These are phyloP conservation scores for Arctostaphylos glauca DNA, from an alignment of 148 eudicot genomes.

Conservation along the genomic window DNA sequence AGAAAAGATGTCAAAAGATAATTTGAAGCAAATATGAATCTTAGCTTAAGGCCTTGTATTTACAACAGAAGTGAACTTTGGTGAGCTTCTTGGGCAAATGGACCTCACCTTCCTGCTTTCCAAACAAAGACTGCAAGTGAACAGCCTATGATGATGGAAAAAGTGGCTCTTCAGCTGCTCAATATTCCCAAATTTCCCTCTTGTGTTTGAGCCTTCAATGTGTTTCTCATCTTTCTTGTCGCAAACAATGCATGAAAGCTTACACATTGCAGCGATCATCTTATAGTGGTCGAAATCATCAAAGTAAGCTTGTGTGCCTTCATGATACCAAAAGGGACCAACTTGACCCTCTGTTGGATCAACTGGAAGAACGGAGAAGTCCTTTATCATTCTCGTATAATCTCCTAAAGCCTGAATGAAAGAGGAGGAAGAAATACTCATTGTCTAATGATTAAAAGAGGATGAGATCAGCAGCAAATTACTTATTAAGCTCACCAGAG, in stretches of 20 bases:
- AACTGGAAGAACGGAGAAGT: conserved; percentile 57
- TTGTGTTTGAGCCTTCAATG: conserved; percentile 38
- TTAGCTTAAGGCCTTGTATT: background rate
- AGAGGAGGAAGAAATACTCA: background rate
- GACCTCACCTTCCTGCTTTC: conserved; percentile 75
- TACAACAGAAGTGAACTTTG: background rate
- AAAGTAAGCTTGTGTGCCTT: conserved; percentile 72
- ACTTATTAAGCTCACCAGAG: background rate
- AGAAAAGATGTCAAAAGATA: background rate
- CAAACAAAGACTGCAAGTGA: conserved; percentile 81
- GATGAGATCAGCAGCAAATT: background rate
- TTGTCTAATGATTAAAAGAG: too few species aligned
- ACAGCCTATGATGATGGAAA: conserved; percentile 52
- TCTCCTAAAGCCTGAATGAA: conserved; percentile 73
- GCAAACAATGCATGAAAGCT: conserved; percentile 73
- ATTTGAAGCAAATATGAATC: background rate
- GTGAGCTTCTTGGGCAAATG: background rate
- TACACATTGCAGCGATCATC: conserved; percentile 85
- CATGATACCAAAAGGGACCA: conserved; percentile 75
- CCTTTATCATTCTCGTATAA: conserved; percentile 56
- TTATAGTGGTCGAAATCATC: conserved; percentile 77
- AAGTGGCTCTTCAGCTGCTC: conserved; percentile 77
- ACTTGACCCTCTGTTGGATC: conserved; percentile 57
- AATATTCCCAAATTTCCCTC: conserved; percentile 52
- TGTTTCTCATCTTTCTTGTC: conserved; percentile 51